A percentile compares a stretch with the other conserved stretches of the same genome.
Evolutionary conservation across 2,329 filamentous ascomycete species (phyloP).

Genomic region (Lasiodiplodia citricola): DNA sequence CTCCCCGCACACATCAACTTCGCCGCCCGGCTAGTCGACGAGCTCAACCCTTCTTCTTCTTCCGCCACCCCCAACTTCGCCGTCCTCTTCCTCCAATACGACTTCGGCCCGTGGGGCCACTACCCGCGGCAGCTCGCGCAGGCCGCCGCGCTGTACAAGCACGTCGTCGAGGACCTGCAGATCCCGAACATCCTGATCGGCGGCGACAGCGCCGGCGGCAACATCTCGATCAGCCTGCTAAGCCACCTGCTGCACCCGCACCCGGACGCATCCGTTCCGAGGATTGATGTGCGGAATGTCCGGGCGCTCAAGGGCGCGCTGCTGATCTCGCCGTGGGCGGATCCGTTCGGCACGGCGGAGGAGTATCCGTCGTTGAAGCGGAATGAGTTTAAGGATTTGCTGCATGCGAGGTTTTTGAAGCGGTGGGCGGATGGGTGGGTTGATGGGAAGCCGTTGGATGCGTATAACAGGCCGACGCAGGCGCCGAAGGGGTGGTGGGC

Average conservation of each 20-base stretch:
- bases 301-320: background rate
- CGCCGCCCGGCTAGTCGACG: background rate
- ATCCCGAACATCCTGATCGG: constrained; percentile 4
- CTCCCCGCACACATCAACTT: constrained; percentile 6
- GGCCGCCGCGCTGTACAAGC: constrained; percentile 30
- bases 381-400: background rate
- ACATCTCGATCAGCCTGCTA: constrained; percentile 32
- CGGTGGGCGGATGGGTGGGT: background rate
- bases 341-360: constrained; percentile 3
- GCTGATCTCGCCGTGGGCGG: constrained; percentile 15
- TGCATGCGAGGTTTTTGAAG: background rate
- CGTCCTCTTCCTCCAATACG: constrained; percentile 34
- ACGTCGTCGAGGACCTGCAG: constrained; percentile 29
- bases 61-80: constrained; percentile 3
- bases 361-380: background rate
- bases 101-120: constrained; percentile 31
- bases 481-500: constrained; percentile 15
- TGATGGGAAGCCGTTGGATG: background rate
- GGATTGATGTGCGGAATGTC: background rate
- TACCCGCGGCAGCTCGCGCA: constrained; percentile 35
- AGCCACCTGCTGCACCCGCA: constrained; percentile 36
- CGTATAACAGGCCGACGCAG: constrained; percentile 3
- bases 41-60: background rate
- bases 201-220: constrained; percentile 35
- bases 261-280: constrained; percentile 26